Evolutionary conservation across 352 stramenopile genomes (phyloP).

Genomic region (Aphanomyces astaci): DNA sequence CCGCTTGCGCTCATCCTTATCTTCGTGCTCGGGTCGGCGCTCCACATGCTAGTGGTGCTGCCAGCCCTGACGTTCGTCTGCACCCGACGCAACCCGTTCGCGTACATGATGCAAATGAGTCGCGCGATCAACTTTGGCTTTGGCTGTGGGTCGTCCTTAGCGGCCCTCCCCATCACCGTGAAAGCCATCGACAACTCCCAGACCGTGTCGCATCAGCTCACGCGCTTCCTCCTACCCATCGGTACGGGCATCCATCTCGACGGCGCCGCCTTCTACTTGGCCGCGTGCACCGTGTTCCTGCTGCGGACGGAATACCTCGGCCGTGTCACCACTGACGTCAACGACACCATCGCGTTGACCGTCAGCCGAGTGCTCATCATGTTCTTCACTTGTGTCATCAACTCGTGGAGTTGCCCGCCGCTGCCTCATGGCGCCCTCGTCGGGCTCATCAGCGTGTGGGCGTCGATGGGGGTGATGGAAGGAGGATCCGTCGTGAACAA

Average conservation of each 20-base stretch:
- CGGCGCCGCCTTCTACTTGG: conserved; percentile 63
- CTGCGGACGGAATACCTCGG: background rate
- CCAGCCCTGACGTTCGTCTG: conserved; percentile 26
- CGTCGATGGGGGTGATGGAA: conserved; percentile 18
- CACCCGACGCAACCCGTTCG: conserved; percentile 26
- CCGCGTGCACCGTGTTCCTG: conserved; percentile 63
- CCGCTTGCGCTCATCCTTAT: background rate
- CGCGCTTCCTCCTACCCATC: conserved; percentile 64
- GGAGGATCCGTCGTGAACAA: conserved; percentile 49
- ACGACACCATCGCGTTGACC: conserved; percentile 30
- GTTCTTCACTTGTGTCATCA: conserved; percentile 54
- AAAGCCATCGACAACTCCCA: background rate
- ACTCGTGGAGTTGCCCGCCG: conserved; percentile 58
- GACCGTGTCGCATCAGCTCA: conserved; percentile 38
- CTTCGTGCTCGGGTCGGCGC: conserved; percentile 16
- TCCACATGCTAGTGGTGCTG: conserved; percentile 28
- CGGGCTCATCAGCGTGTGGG: conserved; percentile 69
- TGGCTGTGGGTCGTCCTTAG: conserved; percentile 27
- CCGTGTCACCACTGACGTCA: conserved; percentile 29
- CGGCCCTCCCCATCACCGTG: conserved; percentile 25
- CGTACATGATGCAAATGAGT: conserved; percentile 26
- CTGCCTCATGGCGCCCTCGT: conserved; percentile 62
- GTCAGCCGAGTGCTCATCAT: conserved; percentile 49
- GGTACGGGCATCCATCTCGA: conserved; percentile 65
- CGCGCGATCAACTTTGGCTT: conserved; percentile 27